phyloP scores from a whole-genome alignment of 2,329 filamentous ascomycete species.

The Fusarium pseudonygamai region DNA sequence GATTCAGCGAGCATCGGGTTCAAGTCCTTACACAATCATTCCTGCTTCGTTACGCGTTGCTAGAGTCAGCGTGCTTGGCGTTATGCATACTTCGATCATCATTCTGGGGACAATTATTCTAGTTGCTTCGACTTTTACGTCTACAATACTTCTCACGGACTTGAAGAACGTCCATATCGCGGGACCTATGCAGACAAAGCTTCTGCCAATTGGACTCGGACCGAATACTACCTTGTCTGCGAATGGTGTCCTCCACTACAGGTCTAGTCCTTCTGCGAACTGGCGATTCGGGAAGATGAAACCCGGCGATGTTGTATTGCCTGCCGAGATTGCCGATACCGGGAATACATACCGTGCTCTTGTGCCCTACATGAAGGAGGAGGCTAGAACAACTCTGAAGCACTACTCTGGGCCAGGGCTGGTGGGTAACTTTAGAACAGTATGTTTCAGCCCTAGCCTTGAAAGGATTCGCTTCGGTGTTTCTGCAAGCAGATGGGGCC shows the following conservation, averaged over 20 bases:
- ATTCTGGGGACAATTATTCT: rapidly evolving
- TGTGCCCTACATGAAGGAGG: neutral
- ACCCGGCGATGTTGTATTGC: neutral
- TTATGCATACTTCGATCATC: rapidly evolving
- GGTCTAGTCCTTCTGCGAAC: neutral
- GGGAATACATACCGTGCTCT: neutral
- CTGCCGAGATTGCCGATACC: neutral
- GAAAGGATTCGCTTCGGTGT: neutral
- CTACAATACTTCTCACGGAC: neutral
- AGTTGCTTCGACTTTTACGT: neutral
- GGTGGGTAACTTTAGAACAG: neutral
- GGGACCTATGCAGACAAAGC: neutral
- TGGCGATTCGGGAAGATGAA: neutral
- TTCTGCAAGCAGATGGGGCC: neutral
- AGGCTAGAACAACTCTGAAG: neutral
- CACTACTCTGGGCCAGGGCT: neutral
- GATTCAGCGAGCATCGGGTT: neutral
- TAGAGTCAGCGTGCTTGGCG: rapidly evolving
- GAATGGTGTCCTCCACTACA: neutral
- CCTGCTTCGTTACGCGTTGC: neutral
- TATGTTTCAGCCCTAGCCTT: neutral
- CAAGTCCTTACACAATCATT: neutral
- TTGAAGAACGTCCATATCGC: neutral
- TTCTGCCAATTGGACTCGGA: neutral
- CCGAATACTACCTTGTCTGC: neutral